Percentiles rank a stretch among this genome's conserved stretches.
Conservation (phyloP, 73 alveolate species). For the Symbiodinium natans region DNA sequence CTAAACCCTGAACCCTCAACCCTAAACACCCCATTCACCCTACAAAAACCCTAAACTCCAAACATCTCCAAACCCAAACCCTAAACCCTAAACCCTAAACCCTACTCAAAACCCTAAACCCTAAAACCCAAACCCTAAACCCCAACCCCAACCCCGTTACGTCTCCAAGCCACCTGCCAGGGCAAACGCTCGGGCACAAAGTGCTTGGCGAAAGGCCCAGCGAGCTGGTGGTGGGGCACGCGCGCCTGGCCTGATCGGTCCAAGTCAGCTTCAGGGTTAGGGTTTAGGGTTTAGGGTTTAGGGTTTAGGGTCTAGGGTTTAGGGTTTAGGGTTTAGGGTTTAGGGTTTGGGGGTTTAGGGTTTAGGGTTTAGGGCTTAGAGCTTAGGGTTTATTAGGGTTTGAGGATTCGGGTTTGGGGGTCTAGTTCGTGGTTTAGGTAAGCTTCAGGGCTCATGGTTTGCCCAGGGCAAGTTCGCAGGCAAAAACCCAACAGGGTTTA, state of each 20-base stretch:
- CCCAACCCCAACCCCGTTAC: too few species aligned
- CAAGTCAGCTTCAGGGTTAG: not conserved
- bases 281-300: not conserved
- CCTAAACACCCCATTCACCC: too few species aligned
- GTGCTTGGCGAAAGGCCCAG: constrained; percentile 75
- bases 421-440: not conserved
- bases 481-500: not conserved
- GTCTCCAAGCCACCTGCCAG: constrained; percentile 26
- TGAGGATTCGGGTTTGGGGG: not conserved
- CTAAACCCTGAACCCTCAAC: too few species aligned
- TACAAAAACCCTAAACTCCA: too few species aligned
- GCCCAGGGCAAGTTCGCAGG: not conserved
- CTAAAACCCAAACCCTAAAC: too few species aligned
- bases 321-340: not conserved
- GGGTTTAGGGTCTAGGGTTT: not conserved
- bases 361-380: not conserved
- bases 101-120: too few species aligned
- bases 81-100: too few species aligned
- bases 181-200: constrained; percentile 81
- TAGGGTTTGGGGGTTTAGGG: not conserved
- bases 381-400: not conserved
- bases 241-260: constrained; percentile 4
- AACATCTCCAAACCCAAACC: too few species aligned
- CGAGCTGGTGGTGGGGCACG: constrained; percentile 8
- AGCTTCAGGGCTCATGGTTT: not conserved